Conservation (phyloP, 805 yeast genomes). For the Yarrowia hollandica region DNA sequence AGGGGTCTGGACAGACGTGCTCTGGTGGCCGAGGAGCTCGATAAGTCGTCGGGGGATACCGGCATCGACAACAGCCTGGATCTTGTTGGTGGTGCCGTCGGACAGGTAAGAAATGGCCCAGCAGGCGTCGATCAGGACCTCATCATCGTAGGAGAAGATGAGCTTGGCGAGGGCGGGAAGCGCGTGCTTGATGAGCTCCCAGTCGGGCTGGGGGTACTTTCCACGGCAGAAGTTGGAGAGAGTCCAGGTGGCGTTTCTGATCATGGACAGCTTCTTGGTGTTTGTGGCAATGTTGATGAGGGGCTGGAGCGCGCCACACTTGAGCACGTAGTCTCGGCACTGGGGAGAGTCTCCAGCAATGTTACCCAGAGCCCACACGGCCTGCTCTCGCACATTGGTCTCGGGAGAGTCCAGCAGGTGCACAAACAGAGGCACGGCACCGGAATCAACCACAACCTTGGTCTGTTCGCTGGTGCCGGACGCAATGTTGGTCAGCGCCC, state of each 20-base stretch:
- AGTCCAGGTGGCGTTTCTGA: constrained; percentile 98
- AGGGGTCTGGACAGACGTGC: constrained; percentile 90
- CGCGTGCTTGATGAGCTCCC: constrained; percentile 83
- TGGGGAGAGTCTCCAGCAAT: constrained; percentile 96
- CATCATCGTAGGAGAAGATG: constrained; percentile 86
- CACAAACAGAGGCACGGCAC: constrained; percentile 91
- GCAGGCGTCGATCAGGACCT: constrained; percentile 94
- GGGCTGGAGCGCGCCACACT: constrained; percentile 85
- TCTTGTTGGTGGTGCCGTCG: constrained; percentile 90
- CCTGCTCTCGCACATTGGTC: constrained; percentile 94
- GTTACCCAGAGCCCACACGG: constrained; percentile 98
- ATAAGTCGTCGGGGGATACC: constrained; percentile 93
- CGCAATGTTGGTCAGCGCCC: constrained; percentile 99
- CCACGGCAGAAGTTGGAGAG: constrained; percentile 95
- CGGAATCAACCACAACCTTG: constrained; percentile 82
- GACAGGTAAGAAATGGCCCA: constrained; percentile 97
- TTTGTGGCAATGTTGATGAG: constrained; percentile 75
- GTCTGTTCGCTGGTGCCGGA: constrained; percentile 92
- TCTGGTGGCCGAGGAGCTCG: constrained; percentile 80
- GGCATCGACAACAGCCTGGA: constrained; percentile 95
- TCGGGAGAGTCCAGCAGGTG: constrained; percentile 76
- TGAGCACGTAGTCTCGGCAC: constrained; percentile 85
- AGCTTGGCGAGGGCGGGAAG: constrained; percentile 89
- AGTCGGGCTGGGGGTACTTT: constrained; percentile 92
- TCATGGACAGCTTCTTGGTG: constrained; percentile 75